phyloP scores from a whole-genome alignment of 140 eudicot genomes.

The Senecio squalidus region DNA sequence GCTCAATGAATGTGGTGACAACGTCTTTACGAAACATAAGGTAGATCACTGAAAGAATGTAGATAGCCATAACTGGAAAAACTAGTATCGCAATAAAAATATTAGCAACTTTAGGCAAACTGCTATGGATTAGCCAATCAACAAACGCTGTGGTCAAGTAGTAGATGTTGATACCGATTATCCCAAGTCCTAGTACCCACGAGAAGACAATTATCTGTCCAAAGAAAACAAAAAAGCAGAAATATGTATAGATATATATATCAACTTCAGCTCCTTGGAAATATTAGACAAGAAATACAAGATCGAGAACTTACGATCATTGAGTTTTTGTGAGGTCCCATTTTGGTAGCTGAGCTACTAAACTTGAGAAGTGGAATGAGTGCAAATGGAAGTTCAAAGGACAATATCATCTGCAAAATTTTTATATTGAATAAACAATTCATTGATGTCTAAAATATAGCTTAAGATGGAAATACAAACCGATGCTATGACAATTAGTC shows the following conservation, averaged over 20 bases:
- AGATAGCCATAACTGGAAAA: conserved; percentile 1
- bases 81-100: conserved; percentile 1
- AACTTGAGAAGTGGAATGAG: conserved; percentile 14
- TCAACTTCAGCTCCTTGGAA: not conserved
- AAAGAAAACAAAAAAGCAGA: not conserved
- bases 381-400: conserved; percentile 15
- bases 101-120: conserved; percentile 1
- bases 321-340: conserved; percentile 13
- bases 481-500: conserved; percentile 62
- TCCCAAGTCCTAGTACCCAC: conserved; percentile 9
- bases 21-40: conserved; percentile 2
- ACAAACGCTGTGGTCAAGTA: conserved; percentile 10
- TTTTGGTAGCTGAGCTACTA: conserved; percentile 11
- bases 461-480: conserved; percentile 20
- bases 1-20: conserved; percentile 1
- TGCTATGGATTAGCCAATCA: not conserved
- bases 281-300: not conserved
- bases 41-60: conserved; percentile 6
- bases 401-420: conserved; percentile 1
- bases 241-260: too few relatives aligned
- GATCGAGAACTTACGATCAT: not conserved
- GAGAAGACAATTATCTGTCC: conserved; percentile 2
- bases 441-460: not conserved
- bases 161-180: conserved; percentile 10
- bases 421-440: not conserved